These are phyloP conservation scores for Dujonia santamariae DNA, from an alignment of 1,139 yeast species.

Conservation along the genomic window DNA sequence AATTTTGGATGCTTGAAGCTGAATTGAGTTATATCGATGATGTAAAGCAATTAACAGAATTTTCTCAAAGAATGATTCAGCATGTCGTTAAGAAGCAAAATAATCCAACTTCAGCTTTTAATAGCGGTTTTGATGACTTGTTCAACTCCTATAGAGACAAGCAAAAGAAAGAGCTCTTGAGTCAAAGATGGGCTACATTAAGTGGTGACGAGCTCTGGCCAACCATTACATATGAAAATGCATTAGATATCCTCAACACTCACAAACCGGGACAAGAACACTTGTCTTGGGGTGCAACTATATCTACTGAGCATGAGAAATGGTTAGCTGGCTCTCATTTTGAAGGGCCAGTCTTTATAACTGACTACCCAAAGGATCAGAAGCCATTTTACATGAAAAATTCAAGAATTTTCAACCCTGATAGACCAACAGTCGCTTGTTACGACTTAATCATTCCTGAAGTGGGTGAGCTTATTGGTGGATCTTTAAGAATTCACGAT, in stretches of 20 bases:
- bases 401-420: conserved; percentile 25
- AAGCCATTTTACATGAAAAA: conserved; percentile 92
- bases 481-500: conserved; percentile 83
- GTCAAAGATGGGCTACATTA: conserved; percentile 33
- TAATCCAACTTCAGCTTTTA: conserved; percentile 12
- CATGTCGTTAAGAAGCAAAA: conserved; percentile 34
- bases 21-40: conserved; percentile 69
- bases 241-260: conserved; percentile 44
- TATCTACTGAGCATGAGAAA: conserved; percentile 87
- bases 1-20: conserved; percentile 98
- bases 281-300: conserved; percentile 64
- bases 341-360: conserved; percentile 79
- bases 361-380: conserved; percentile 74
- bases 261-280: conserved; percentile 32
- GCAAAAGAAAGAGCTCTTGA: conserved; percentile 25
- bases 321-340: conserved; percentile 75
- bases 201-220: conserved; percentile 53
- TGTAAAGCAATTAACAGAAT: conserved; percentile 57
- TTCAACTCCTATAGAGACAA: conserved; percentile 34
- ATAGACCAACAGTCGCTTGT: conserved; percentile 73
- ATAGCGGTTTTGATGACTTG: conserved; percentile 38
- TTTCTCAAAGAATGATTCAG: conserved; percentile 71
- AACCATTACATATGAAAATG: conserved; percentile 70
- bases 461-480: conserved; percentile 96
- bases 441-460: conserved; percentile 87